Conservation (phyloP, 441 rosid species). For the Gossypium schwendimanii region DNA sequence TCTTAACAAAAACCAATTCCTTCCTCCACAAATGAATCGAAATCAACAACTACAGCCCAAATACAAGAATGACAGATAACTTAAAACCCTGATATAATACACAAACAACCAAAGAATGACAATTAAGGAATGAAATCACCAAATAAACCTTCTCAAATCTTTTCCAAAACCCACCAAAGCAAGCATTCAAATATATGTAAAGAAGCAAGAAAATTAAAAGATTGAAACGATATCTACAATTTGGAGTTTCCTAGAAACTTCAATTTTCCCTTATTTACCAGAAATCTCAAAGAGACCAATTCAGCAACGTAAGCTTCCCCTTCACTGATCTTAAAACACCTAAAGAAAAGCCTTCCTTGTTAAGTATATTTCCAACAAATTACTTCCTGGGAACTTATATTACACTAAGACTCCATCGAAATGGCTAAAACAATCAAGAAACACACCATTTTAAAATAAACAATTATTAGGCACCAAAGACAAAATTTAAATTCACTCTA, state of each 20-base stretch:
- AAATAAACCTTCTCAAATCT: background rate
- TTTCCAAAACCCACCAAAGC: background rate
- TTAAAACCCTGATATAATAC: background rate
- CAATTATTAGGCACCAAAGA: background rate
- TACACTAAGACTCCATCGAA: background rate
- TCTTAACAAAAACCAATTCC: background rate
- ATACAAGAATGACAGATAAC: background rate
- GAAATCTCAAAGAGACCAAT: background rate
- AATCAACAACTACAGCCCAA: constrained; percentile 16
- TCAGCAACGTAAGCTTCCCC: constrained; percentile 5
- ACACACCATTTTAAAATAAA: background rate
- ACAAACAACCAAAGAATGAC: background rate
- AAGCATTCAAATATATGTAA: background rate
- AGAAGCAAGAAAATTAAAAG: background rate
- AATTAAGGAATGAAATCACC: background rate
- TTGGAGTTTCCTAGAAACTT: background rate
- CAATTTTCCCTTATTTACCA: background rate
- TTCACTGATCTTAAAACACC: background rate
- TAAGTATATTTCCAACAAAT: constrained; percentile 1
- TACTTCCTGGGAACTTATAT: background rate
- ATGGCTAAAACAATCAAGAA: background rate
- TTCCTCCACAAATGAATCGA: constrained; percentile 4
- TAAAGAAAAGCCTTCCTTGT: background rate
- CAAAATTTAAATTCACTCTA: background rate
- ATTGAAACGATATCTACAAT: background rate